Evolutionary conservation across 495 filamentous ascomycete species (phyloP), one percentile per base, ranked within the genome.

Genomic region (Annulohypoxylon stygium): DNA sequence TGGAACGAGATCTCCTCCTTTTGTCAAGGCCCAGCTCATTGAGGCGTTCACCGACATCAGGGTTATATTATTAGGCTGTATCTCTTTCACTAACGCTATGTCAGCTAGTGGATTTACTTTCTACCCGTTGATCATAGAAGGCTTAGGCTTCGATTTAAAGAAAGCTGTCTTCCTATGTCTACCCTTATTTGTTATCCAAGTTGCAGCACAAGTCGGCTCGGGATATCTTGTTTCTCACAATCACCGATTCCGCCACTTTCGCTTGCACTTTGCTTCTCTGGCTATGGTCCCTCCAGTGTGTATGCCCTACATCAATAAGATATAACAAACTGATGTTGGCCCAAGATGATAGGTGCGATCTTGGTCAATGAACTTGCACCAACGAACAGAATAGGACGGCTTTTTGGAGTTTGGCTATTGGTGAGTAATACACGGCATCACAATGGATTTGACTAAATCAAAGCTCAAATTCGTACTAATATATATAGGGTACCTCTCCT

Each of bases 91-190:
- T 33, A 78, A 78, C 33, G 74, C 76, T 10, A 53, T 78, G 20
- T 58, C 76, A 33, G 73, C 70, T 11, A 74, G 75, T 26, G 74
- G 76, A 5, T 63, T 76, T n/a, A 26, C 62, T 43, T 89, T 89
- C 41, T 85, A 85, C 6, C 85, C 84, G 0, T 78, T 88, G 14
- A 85, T 90, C 33, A 88, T 89, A 65, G 73, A 89, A 64, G 87
- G 87, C 0, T 89, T 89, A 63, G 88, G 88, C 1, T 90, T 86
- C 72, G 83, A 80, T 2, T 85, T 87, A 0, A 78, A 87, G 6
- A 81, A 83, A 3, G 85, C 82, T 8, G 86, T 80, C 2, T 74
- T 86, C 0, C 83, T 87, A 80, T 73, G 75, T 18, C 70, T 76
- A 14, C 74, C 74, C 12, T 16, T 71, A 14, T 76, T 59, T 9